Base-by-base conservation (phyloP, 257 asterid genomes). In the Solanum megistacrolobum region DNA sequence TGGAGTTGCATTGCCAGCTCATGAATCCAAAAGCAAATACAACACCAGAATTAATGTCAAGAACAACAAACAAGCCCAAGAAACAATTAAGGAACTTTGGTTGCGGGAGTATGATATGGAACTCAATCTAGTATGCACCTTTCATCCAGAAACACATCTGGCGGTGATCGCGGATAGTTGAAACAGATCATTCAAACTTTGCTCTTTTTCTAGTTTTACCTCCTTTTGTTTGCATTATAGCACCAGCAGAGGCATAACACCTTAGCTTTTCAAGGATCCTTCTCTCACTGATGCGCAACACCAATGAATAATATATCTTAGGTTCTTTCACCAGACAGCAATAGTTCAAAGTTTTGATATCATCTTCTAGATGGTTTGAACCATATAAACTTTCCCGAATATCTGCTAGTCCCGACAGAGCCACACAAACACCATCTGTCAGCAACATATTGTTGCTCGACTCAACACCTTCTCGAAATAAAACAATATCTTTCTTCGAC, bases 221-320 rank as follows among this genome's bases (percentile, higher is more conserved):
- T 36, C 65, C 34, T 60, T 66, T 36, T 72, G 87, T 88, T 85
- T 60, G 34, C 29, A 86, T 29, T 5, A 31, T 27, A 69, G 87
- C 73, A 36, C 84, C 20, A 78, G 27, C 68, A 52, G 90, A 88
- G 72, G 95, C 96, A 89, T 88, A 93, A 52, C 88, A 87, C 89
- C 98, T 93, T 46, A 95, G 93, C 86, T 92, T 96, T 73, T 91
- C 90, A n/a, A 95, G 91, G 84, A 95, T 95, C 89, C 88, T 95
- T 93, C 98, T 96, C 92, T 95, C 99, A 35, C 97, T 92, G 39
- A 94, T 89, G 66, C 99, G 98, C 71, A 96, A 94, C 92, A 90
- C 83, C 92, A 92, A 87, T 21, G 98, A 94, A 88, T 96, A 92
- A 88, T 91, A 92, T 86, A 88, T 36, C 85, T 93, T 95, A 20